phyloP scores from a whole-genome alignment of 192 early-diverging fungal genomes.

The Backusella macrospora region DNA sequence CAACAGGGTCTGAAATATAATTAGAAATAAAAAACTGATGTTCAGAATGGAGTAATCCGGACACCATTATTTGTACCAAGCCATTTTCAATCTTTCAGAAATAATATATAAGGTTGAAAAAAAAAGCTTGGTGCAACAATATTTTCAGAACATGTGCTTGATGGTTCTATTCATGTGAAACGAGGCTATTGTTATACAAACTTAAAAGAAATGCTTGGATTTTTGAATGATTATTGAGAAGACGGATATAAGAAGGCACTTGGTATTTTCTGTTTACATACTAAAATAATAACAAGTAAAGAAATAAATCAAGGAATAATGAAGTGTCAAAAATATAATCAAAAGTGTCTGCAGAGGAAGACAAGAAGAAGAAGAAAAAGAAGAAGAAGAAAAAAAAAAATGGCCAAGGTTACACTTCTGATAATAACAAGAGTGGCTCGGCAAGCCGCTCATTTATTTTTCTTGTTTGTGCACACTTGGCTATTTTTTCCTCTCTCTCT shows the following conservation, averaged over 20 bases:
- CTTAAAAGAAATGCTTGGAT: neutral
- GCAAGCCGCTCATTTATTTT: neutral
- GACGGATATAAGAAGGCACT: neutral
- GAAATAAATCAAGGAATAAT: neutral
- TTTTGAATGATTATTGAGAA: neutral
- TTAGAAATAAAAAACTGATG: too few species aligned
- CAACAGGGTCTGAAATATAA: too few species aligned
- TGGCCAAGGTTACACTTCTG: neutral
- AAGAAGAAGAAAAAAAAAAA: neutral
- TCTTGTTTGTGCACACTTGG: neutral
- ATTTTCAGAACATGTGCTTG: too few species aligned
- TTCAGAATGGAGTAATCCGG: too few species aligned
- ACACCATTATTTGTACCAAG: too few species aligned
- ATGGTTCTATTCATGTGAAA: neutral
- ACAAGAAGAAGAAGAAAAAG: too few species aligned
- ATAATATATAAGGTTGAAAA: too few species aligned
- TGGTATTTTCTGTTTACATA: neutral
- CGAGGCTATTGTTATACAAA: neutral
- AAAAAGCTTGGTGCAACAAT: too few species aligned
- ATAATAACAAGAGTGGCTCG: conserved; percentile 9
- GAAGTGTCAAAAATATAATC: neutral
- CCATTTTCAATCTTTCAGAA: too few species aligned
- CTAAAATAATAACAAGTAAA: neutral
- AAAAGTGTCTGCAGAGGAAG: neutral
- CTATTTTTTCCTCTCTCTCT: neutral